Evolutionary conservation across 768 basidiomycete genomes (phyloP).

Genomic region (Lactifluus piperatus): DNA sequence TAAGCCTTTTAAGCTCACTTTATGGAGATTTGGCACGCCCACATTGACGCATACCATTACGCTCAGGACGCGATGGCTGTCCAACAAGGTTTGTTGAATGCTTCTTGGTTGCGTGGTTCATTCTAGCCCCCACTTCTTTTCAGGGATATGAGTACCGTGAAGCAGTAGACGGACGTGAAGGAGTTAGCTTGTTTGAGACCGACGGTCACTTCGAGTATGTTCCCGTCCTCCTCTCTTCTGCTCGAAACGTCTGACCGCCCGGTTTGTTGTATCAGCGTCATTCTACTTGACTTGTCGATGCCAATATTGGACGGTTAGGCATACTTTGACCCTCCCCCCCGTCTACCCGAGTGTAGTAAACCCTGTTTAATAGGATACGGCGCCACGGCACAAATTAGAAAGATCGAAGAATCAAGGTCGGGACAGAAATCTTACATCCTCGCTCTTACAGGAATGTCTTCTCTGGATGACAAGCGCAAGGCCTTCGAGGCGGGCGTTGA

Average conservation of each 20-base stretch:
- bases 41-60: constrained; percentile 14
- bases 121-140: neutral
- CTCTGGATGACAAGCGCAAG: constrained; percentile 81
- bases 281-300: constrained; percentile 88
- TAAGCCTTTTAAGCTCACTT: constrained; percentile 32
- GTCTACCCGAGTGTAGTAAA: neutral
- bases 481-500: constrained; percentile 93
- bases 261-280: constrained; percentile 44
- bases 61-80: constrained; percentile 55
- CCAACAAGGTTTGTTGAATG: constrained; percentile 35
- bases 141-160: constrained; percentile 69
- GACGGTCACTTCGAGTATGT: constrained; percentile 84
- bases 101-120: neutral
- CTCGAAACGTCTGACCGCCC: neutral
- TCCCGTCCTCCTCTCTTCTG: neutral
- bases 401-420: constrained; percentile 43
- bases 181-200: constrained; percentile 62
- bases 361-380: constrained; percentile 49
- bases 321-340: constrained; percentile 16
- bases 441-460: constrained; percentile 90
- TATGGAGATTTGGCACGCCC: neutral
- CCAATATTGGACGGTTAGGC: constrained; percentile 77
- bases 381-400: constrained; percentile 76
- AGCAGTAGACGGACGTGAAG: constrained; percentile 79
- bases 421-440: constrained; percentile 44